Percentiles rank a stretch among this genome's conserved stretches.
Conservation (phyloP, 441 rosid species). For the Dalechampia spathulata region DNA sequence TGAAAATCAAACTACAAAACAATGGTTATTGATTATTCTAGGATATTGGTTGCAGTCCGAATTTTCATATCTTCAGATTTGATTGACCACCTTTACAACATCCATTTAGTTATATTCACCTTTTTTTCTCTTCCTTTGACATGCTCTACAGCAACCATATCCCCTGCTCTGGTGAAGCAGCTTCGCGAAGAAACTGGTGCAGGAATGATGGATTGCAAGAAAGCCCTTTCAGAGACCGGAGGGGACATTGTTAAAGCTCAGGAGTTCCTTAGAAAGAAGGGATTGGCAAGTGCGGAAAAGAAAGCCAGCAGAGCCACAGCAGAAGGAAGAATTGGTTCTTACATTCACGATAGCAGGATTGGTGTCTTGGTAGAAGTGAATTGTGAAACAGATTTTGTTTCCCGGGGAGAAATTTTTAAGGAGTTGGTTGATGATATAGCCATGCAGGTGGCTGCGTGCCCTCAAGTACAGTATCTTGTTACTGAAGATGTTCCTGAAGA, state of each 20-base stretch:
- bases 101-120: no score
- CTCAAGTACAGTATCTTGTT: constrained; percentile 76
- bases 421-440: constrained; percentile 79
- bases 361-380: constrained; percentile 91
- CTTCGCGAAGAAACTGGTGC: constrained; percentile 97
- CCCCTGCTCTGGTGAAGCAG: constrained; percentile 87
- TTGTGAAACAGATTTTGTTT: constrained; percentile 94
- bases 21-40: neutral
- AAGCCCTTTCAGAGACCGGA: constrained; percentile 67
- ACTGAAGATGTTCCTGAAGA: constrained; percentile 85
- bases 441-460: constrained; percentile 86
- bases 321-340: constrained; percentile 91
- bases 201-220: constrained; percentile 99
- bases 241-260: constrained; percentile 86
- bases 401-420: constrained; percentile 92
- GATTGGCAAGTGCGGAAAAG: constrained; percentile 92
- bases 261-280: constrained; percentile 89
- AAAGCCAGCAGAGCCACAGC: constrained; percentile 84
- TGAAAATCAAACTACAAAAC: no score
- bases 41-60: neutral
- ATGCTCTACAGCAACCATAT: constrained; percentile 42
- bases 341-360: constrained; percentile 91
- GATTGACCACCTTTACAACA: neutral
- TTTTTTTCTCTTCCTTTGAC: constrained; percentile 3
- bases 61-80: neutral